Base-by-base conservation (phyloP, 2,329 filamentous ascomycete species). In the Diaporthe aspalathi region DNA sequence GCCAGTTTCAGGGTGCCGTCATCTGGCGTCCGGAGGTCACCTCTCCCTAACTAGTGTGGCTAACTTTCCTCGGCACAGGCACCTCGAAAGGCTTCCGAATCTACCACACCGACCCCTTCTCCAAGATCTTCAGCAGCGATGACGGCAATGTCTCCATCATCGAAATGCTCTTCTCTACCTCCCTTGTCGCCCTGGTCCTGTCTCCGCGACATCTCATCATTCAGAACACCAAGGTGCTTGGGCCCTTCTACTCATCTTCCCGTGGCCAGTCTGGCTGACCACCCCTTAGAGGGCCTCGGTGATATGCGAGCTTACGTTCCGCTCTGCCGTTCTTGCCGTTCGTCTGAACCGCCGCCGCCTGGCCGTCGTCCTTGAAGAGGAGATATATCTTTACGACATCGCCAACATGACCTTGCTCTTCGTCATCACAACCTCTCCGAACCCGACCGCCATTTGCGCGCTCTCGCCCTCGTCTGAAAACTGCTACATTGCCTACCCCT, bases 161-260 rank as follows among this genome's bases (percentile, higher is more conserved):
- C 78, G 96, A 99, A 85, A 98, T 98, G 95, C 90, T 99, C 75
- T 99, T 99, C 83, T 98, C 95, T 40, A 98, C 96, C 40, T 98
- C 96, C 2, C 89, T 99, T 45, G 95, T 99, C 70, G 96, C 96
- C 67, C 88, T 98, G 68, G 95, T 98, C 74, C 87, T 97, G 52
- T 98, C 96, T 24, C 96, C 96, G 6, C 89, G 96, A 70, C 93
- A 97, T 72, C 86, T 99, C 68, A 94, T 97, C 76, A 98, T 99
- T 78, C 95, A 97, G 78, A 99, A 99, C 81, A 99, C 96, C 45
- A 98, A 97, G 89, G 94, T 94, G 73, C 85, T 80, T 50, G 50
- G 49, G 40, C 27, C 43, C 27, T 69, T 69, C n/a, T 47, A 35
- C 47, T 32, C 40, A 16, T 54, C 62, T 62, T 24, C 67, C 24